These are phyloP conservation scores for Coleophoma eucalyptorum DNA, from an alignment of 2,329 filamentous ascomycete species.

Conservation along the genomic window DNA sequence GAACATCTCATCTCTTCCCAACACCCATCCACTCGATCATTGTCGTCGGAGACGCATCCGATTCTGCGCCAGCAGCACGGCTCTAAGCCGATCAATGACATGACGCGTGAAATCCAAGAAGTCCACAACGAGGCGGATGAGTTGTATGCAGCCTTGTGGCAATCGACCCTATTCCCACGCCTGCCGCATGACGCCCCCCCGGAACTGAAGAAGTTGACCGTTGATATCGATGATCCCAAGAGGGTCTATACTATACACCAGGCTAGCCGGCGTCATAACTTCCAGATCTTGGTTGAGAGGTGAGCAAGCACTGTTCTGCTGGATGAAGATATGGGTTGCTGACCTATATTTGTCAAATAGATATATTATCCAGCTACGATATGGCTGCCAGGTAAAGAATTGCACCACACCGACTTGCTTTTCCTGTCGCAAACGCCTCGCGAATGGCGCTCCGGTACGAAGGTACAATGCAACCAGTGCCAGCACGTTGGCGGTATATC, in stretches of 20 bases:
- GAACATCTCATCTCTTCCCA: too few species aligned
- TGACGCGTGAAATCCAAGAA: constrained; percentile 41
- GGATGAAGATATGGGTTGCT: too few species aligned
- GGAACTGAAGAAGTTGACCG: constrained; percentile 50
- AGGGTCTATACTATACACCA: constrained; percentile 57
- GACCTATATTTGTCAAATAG: constrained; percentile 34
- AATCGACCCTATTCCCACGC: constrained; percentile 54
- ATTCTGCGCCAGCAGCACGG: too few species aligned
- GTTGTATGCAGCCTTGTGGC: constrained; percentile 56
- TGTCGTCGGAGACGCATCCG: too few species aligned
- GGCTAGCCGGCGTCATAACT: constrained; percentile 57
- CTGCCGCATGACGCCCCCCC: constrained; percentile 57
- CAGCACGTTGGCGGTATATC: constrained; percentile 72
- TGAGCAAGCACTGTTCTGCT: constrained; percentile 30
- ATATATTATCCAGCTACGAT: constrained; percentile 76
- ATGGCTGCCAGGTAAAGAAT: constrained; percentile 66
- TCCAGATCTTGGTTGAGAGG: constrained; percentile 66
- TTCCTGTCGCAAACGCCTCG: constrained; percentile 67
- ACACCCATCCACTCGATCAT: too few species aligned
- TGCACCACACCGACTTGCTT: constrained; percentile 79
- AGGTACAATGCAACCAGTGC: constrained; percentile 80
- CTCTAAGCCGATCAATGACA: constrained; percentile 32
- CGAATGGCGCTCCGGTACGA: constrained; percentile 65
- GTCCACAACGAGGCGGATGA: constrained; percentile 15
- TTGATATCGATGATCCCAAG: constrained; percentile 58